These are phyloP conservation scores for Gynochthodes officinalis DNA, from an alignment of 257 asterid species.

Conservation along the genomic window DNA sequence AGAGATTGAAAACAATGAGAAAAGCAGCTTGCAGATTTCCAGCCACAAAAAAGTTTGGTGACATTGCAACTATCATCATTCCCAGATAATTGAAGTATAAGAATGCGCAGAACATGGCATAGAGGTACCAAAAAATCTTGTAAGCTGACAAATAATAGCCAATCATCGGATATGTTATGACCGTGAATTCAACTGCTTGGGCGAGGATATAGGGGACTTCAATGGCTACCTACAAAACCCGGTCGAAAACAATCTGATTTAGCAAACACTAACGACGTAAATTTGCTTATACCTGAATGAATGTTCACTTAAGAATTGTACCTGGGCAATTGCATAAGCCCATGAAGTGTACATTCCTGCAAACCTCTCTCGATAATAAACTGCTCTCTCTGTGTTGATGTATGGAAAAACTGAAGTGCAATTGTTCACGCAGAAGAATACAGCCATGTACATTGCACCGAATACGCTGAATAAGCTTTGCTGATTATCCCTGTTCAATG, in stretches of 20 bases:
- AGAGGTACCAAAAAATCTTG: slow-evolving; percentile 51
- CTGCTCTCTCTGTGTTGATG: slow-evolving; percentile 46
- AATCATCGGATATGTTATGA: slow-evolving; percentile 57
- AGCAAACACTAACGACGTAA: not conserved
- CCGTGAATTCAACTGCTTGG: slow-evolving; percentile 42
- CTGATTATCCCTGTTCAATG: slow-evolving; percentile 37
- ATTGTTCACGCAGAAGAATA: slow-evolving; percentile 42
- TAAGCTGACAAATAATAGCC: slow-evolving; percentile 48
- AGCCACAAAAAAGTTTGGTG: slow-evolving; percentile 54
- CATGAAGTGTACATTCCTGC: slow-evolving; percentile 62
- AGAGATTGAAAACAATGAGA: slow-evolving; percentile 46
- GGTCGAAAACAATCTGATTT: not conserved
- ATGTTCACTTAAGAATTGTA: not conserved
- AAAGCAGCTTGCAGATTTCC: slow-evolving; percentile 46
- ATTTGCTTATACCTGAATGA: not conserved
- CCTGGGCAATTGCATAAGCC: slow-evolving; percentile 64
- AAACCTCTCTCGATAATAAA: slow-evolving; percentile 50
- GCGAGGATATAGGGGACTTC: slow-evolving; percentile 51
- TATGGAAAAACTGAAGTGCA: slow-evolving; percentile 38
- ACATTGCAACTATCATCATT: slow-evolving; percentile 50
- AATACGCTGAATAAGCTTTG: slow-evolving; percentile 46
- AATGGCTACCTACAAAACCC: slow-evolving; percentile 33
- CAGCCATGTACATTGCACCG: slow-evolving; percentile 42
- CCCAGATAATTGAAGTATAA: slow-evolving; percentile 56
- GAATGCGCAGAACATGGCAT: slow-evolving; percentile 42